These are phyloP conservation scores for Drechslera avenae DNA, from an alignment of 2,329 filamentous ascomycete genomes.

Conservation along the genomic window DNA sequence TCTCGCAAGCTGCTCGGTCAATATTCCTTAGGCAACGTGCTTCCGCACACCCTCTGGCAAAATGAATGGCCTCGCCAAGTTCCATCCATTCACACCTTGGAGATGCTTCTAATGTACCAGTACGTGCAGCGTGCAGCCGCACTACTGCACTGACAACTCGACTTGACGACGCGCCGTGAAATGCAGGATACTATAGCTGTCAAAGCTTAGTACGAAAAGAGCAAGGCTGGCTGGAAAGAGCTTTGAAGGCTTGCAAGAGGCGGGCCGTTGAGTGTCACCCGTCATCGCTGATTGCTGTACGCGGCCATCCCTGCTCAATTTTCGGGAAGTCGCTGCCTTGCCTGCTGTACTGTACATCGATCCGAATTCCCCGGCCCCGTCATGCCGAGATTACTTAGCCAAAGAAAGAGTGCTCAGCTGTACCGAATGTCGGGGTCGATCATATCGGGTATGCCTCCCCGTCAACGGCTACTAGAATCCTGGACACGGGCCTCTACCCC, in stretches of 20 bases:
- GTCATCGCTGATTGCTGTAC: conserved; percentile 16
- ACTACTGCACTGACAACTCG: conserved; percentile 2
- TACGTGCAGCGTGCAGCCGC: neutral
- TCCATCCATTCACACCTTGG: neutral
- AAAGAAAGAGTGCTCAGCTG: neutral
- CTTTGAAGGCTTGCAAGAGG: conserved; percentile 8
- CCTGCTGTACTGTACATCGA: conserved; percentile 10
- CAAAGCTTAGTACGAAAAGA: conserved; percentile 2
- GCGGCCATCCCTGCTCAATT: conserved; percentile 13
- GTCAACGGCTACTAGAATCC: neutral
- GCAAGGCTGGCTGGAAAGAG: conserved; percentile 10
- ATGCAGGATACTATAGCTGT: neutral
- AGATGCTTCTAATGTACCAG: neutral
- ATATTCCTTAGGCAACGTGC: conserved; percentile 13
- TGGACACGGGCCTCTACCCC: conserved; percentile 2
- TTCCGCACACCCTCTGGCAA: conserved; percentile 1
- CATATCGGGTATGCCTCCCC: neutral
- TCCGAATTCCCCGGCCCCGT: conserved; percentile 12
- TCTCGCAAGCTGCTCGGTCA: conserved; percentile 13
- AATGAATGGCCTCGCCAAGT: neutral
- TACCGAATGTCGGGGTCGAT: neutral
- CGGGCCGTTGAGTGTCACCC: conserved; percentile 19
- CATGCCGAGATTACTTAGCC: neutral
- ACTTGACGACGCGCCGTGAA: neutral
- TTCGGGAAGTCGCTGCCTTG: conserved; percentile 15